Evolutionary conservation across 768 basidiomycete genomes (phyloP), one percentile per base, ranked within the genome.

Genomic region (Phanerodontia chrysosporium): DNA sequence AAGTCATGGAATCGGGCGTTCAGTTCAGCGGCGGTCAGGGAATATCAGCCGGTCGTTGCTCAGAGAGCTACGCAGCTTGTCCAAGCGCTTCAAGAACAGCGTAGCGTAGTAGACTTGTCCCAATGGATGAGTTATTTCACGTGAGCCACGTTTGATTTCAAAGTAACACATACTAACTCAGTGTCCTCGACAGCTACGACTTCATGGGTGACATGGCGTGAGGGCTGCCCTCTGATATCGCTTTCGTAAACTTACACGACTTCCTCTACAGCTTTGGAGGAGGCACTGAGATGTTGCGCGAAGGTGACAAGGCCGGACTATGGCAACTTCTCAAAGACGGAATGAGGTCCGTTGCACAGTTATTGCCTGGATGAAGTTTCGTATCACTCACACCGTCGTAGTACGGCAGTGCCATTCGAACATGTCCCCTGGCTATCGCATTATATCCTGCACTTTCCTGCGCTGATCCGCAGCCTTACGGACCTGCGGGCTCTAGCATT

Each of bases 1-100:
- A 73, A 68, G 48, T 70, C 74, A 1, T 80, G 80, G 80, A 69
- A 75, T 28, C 72, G 74, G 32, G 80, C 70, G 0, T 76, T 81
- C 62, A 75, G 68, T 46, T 67, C 73, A 13, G 60, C 70, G 3
- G 75, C 78, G 6, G 57, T 80, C 16, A 78, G 78, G 62, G 75
- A 73, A 10, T 81, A 81, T 61, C 73, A 78, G 59, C 66, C 58
- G 1, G 70, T 74, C 22, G 66, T 80, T 12, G 66, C 67, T 4
- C 72, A 66, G 56, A 70, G 77, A n/a, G 64, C 32, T 12, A 21
- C 28, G 6, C 42, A 53, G 32, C 24, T 51, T 14, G n/a, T 65
- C 55, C 36, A 58, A 29, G 14, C 45, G 30, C 28, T 42, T 36
- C 27, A 21, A 12, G 48, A 22, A 18, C 59, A 62, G 46, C 29